Base-by-base conservation (phyloP, 176 grass and related monocot genomes). In the Aegilops speltoides region DNA sequence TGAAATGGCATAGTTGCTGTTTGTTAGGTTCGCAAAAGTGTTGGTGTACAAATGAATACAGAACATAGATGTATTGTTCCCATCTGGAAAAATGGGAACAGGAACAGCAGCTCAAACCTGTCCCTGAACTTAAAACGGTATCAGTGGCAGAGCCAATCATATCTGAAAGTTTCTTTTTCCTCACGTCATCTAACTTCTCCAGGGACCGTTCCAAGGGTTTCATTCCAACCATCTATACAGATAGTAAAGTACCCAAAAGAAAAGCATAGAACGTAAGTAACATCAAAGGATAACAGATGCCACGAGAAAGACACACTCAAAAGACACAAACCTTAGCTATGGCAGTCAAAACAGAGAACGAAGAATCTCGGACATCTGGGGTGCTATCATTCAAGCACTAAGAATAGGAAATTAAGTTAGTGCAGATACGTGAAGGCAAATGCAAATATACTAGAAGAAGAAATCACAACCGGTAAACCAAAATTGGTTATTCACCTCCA, bases 301-400 rank as follows among this genome's bases (percentile, higher is more conserved):
- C 7, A 88, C 73, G 8, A 62, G 36, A 59, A 60, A 66, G 16
- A 26, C 5, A 38, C 65, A 33, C 7, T 37, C 32, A 32, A 23
- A 62, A 77, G 48, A 87, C 82, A 80, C 59, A 68, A 88, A 99
- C 97, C 94, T 99, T 96, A 85, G 97, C 94, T 75, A 99, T 94
- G 63, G 89, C 89, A 68, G 97, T 90, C 89, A 99, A 91, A 77
- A 57, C 92, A 54, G 94, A 60, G 89, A 99, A 99, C 25, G 97
- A 91, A 32, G 97, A 92, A 78, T 99, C 97, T 45, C 97, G 86
- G 29, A 97, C 97, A 88, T 99, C 97, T 54, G 97, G 92, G 4
- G 94, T 97, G 77, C 97, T 94, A 90, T 99, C 97, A 83, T 97
- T 99, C 89, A 99, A 96, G 84, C 89, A 96, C 97, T 99, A 78